Evolutionary conservation across 2,329 filamentous ascomycete species (phyloP).

Genomic region (Fusarium subtropicale): DNA sequence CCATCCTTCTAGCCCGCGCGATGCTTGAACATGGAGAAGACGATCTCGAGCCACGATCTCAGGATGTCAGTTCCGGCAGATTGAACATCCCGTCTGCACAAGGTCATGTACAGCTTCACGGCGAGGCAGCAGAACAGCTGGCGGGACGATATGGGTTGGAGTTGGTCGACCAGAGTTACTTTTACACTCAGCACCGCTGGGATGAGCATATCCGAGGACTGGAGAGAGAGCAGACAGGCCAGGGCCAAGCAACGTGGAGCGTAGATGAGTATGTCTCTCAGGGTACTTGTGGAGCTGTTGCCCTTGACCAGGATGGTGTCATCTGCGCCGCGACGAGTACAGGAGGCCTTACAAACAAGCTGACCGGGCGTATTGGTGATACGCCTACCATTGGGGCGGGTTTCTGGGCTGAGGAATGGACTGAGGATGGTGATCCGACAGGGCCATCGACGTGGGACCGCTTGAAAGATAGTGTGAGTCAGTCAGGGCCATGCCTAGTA

Average conservation of each 20-base stretch:
- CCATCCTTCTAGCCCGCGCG: constrained; percentile 77
- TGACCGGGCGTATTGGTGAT: constrained; percentile 86
- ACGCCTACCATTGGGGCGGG: constrained; percentile 86
- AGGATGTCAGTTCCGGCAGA: not conserved
- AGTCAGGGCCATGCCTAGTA: constrained; percentile 24
- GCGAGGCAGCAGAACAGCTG: constrained; percentile 74
- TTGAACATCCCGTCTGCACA: constrained; percentile 68
- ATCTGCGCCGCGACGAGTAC: constrained; percentile 76
- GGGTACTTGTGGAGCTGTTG: constrained; percentile 86
- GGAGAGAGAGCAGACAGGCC: constrained; percentile 59
- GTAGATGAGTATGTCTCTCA: constrained; percentile 77
- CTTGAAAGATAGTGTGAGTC: constrained; percentile 21
- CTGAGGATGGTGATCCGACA: constrained; percentile 58
- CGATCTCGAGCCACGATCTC: constrained; percentile 61
- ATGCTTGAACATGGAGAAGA: constrained; percentile 75
- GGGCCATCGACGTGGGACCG: constrained; percentile 23
- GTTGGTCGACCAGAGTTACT: constrained; percentile 76
- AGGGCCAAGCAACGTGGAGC: constrained; percentile 65
- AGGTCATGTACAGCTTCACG: constrained; percentile 77
- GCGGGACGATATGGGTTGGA: constrained; percentile 77
- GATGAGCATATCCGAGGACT: constrained; percentile 76
- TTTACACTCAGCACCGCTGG: constrained; percentile 82
- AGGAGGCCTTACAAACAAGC: constrained; percentile 89
- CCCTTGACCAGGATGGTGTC: constrained; percentile 79
- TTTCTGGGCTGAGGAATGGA: constrained; percentile 92